Conservation (phyloP, 169 alveolate species). For the Cryptosporidium xiaoi region DNA sequence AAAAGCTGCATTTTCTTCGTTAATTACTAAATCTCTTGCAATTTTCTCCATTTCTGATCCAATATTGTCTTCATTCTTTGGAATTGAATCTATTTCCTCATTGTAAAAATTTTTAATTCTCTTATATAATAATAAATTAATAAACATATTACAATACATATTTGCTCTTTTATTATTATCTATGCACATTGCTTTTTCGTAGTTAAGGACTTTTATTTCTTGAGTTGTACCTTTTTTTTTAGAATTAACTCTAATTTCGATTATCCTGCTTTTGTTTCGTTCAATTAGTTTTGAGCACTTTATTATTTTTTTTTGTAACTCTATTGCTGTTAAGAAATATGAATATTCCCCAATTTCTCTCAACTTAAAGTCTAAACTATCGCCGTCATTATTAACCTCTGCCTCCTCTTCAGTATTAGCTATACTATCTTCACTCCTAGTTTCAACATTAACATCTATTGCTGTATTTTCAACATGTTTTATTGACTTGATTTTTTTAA, state of each 20-base stretch:
- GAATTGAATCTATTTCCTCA: background rate
- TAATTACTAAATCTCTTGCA: conserved; percentile 1
- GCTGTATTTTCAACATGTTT: too few species aligned
- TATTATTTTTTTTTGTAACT: conserved; percentile 42
- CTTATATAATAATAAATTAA: conserved; percentile 18
- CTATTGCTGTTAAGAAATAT: background rate
- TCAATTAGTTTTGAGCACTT: conserved; percentile 1
- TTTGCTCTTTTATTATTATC: background rate
- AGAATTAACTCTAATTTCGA: background rate
- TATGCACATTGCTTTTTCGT: background rate
- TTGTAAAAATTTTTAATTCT: background rate
- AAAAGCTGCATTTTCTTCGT: conserved; percentile 28
- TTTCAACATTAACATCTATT: too few species aligned
- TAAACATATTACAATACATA: conserved; percentile 10
- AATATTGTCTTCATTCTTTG: background rate
- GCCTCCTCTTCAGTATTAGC: background rate
- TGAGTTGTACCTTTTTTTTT: background rate
- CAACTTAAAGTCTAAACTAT: background rate
- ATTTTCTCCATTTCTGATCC: background rate
- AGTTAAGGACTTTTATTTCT: background rate
- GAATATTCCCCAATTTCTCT: conserved; percentile 26
- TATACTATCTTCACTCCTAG: background rate
- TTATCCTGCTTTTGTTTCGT: background rate
- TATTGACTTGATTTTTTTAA: too few species aligned
- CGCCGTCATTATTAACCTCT: background rate